These are phyloP conservation scores for Trichothecium roseum DNA, from an alignment of 2,329 filamentous ascomycete species.

Conservation along the genomic window DNA sequence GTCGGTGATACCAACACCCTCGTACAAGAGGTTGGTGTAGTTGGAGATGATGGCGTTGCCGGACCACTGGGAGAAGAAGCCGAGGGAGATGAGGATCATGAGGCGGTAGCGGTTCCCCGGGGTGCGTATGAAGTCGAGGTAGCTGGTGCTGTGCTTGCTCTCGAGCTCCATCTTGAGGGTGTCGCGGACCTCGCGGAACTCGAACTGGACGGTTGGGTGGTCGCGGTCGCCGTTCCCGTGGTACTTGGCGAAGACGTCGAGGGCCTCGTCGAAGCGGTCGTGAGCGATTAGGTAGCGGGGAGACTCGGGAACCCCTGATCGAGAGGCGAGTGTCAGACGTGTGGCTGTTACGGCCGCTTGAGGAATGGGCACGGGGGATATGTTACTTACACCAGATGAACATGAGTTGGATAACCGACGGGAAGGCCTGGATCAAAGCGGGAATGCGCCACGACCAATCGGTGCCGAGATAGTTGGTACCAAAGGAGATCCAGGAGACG, in stretches of 20 bases:
- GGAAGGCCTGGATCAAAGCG: constrained; percentile 50
- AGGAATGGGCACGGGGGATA: neutral
- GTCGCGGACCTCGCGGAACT: constrained; percentile 53
- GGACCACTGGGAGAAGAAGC: constrained; percentile 53
- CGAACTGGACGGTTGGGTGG: constrained; percentile 50
- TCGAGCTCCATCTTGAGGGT: constrained; percentile 47
- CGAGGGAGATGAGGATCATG: constrained; percentile 48
- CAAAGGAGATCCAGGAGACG: constrained; percentile 53
- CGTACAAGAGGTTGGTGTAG: constrained; percentile 50
- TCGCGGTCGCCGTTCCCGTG: constrained; percentile 49
- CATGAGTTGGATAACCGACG: constrained; percentile 48
- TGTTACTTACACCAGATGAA: constrained; percentile 44
- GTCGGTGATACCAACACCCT: constrained; percentile 42
- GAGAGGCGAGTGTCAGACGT: too few species aligned
- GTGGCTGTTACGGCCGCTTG: neutral
- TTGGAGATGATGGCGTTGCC: constrained; percentile 56
- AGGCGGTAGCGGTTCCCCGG: constrained; percentile 54
- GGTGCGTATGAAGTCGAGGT: constrained; percentile 48
- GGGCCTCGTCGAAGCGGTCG: constrained; percentile 29
- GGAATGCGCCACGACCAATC: constrained; percentile 61
- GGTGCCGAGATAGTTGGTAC: constrained; percentile 43
- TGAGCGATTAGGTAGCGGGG: constrained; percentile 55
- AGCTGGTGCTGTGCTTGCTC: constrained; percentile 35
- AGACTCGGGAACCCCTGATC: constrained; percentile 45
- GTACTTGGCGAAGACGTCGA: constrained; percentile 48